Base-by-base conservation (phyloP, 1,139 yeast genomes). In the Scheffersomyces illinoinensis region DNA sequence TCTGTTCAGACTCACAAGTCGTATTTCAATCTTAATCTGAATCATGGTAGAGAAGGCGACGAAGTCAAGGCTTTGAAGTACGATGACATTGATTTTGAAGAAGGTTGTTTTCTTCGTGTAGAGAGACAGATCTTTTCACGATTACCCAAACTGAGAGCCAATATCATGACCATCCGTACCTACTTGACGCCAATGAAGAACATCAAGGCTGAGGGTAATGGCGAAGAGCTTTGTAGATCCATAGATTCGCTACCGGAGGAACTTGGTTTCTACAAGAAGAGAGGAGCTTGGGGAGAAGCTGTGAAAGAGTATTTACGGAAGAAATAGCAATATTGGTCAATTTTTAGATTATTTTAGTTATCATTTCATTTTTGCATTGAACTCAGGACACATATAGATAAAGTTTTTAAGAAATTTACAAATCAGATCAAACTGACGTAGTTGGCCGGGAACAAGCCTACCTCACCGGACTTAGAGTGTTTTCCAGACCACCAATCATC, bases 401-500 rank as follows among this genome's bases (percentile, higher is more conserved):
- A 14, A 49, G 20, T 21, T 20, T 48, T n/a, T 17, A 54, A 49
- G 24, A 12, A 51, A 47, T 20, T 24, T 18, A 52, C 52, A 61
- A 65, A 73, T 60, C 74, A 67, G 59, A 71, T 71, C 61, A 80
- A 76, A 51, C 70, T 74, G 50, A 95, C 98, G 70, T 90, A 93
- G 75, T 91, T 92, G 52, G 96, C 88, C 54, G 99, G 99, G 87
- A 95, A 93, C 59, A 95, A 81, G 58, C 96, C 96, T 63, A 85
- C 82, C 64, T 87, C 90, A 52, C 97, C 97, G 51, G 87, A 75
- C 53, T 66, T 71, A 60, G 86, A 76, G 66, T 87, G 87, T 57
- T 72, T 81, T 54, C 99, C 99, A 59, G 89, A 81, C 98, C 98
- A 95, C 99, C 99, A 95, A 70, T 92, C 97, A 56, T 91, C 97